Conservation (phyloP, 805 yeast genomes). For the Candida mattraensis region DNA sequence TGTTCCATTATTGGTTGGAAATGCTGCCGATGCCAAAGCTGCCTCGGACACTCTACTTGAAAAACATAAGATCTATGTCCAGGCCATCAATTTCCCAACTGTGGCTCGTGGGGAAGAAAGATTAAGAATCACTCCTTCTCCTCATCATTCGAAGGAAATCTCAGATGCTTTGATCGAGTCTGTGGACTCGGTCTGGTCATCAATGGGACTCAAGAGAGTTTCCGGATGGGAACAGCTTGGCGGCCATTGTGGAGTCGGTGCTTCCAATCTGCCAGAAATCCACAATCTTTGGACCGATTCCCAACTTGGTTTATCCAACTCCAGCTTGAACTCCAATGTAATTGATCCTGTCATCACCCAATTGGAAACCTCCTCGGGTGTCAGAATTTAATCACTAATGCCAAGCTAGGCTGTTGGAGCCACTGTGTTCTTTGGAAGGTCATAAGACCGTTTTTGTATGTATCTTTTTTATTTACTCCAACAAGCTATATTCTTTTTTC, state of each 20-base stretch:
- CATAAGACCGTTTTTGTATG: too few species aligned
- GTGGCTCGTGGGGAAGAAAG: conserved; percentile 96
- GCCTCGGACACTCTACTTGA: conserved; percentile 89
- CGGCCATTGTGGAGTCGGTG: conserved; percentile 92
- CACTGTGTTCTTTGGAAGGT: too few species aligned
- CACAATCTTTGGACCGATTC: conserved; percentile 86
- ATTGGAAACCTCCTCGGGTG: conserved; percentile 73
- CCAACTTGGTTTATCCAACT: conserved; percentile 64
- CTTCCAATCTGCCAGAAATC: conserved; percentile 38
- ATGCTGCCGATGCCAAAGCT: conserved; percentile 85
- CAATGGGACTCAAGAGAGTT: conserved; percentile 71
- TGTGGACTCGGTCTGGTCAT: conserved; percentile 75
- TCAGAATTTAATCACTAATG: conserved; percentile 28
- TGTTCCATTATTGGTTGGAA: conserved; percentile 93
- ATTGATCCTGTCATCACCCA: conserved; percentile 60
- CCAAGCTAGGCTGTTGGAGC: too few species aligned
- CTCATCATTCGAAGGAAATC: conserved; percentile 82
- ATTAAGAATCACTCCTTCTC: conserved; percentile 97
- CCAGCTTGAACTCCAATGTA: conserved; percentile 67
- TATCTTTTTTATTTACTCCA: too few species aligned
- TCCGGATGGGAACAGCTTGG: conserved; percentile 77
- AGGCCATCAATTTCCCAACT: conserved; percentile 98
- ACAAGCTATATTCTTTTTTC: too few species aligned
- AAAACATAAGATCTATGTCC: conserved; percentile 87
- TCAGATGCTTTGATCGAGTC: conserved; percentile 77